Conservation (phyloP, 225 moss, liverwort and hornwort species). For the Anthoceros angustus region DNA sequence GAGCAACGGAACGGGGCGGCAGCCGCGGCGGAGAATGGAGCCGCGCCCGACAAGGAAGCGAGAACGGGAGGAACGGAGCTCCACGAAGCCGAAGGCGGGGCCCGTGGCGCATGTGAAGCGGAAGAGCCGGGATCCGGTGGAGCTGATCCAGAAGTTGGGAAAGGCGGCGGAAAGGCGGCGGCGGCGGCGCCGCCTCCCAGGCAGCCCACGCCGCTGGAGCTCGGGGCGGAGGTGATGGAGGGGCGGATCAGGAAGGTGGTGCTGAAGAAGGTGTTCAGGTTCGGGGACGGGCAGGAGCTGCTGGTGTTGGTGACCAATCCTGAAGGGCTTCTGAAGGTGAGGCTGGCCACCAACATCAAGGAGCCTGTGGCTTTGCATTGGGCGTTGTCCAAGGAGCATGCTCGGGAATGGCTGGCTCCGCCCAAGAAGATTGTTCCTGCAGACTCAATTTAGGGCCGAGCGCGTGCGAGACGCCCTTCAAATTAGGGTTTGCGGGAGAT, state of each 20-base stretch:
- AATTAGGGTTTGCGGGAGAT: slow-evolving; percentile 60
- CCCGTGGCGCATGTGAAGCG: slow-evolving; percentile 18
- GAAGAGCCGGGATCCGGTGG: slow-evolving; percentile 39
- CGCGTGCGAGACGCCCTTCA: slow-evolving; percentile 55
- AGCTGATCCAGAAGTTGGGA: slow-evolving; percentile 31
- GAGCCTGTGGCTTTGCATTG: slow-evolving; percentile 63
- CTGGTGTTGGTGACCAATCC: slow-evolving; percentile 63
- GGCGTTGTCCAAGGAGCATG: slow-evolving; percentile 64
- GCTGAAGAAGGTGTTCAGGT: slow-evolving; percentile 49
- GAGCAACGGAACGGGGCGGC: not conserved
- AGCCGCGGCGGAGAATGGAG: slow-evolving; percentile 9
- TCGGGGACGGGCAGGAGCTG: slow-evolving; percentile 42
- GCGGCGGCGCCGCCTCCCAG: slow-evolving; percentile 25
- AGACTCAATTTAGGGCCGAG: slow-evolving; percentile 35
- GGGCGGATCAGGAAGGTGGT: slow-evolving; percentile 37
- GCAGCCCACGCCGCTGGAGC: slow-evolving; percentile 48
- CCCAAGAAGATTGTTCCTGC: slow-evolving; percentile 43
- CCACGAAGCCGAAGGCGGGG: not conserved
- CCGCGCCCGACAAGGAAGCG: not conserved
- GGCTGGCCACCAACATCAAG: slow-evolving; percentile 63
- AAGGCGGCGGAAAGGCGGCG: slow-evolving; percentile 23
- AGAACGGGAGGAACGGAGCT: slow-evolving; percentile 16
- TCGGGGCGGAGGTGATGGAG: slow-evolving; percentile 37
- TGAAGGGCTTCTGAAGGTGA: slow-evolving; percentile 37
- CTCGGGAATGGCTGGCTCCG: slow-evolving; percentile 80